A percentile compares a stretch with the other conserved stretches of the same genome.
phyloP scores from a whole-genome alignment of 495 filamentous ascomycete genomes.

The Filosporella fistucella region DNA sequence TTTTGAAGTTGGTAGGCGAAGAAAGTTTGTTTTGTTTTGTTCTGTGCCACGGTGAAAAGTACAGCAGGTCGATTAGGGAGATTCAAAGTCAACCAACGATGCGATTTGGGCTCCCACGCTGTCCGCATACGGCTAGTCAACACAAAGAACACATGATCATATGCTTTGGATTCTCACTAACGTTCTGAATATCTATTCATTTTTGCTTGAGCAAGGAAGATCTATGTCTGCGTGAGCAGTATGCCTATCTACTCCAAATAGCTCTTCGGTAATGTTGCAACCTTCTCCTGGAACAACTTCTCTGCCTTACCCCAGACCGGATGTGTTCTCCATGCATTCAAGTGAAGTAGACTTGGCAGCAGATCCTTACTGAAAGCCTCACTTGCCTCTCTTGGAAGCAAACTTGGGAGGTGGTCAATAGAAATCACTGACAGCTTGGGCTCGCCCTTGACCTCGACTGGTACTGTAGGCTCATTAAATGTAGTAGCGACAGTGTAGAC shows the following conservation, averaged over 20 bases:
- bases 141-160: too few relatives aligned
- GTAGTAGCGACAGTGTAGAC: constrained; percentile 80
- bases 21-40: too few relatives aligned
- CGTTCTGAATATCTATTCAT: background rate
- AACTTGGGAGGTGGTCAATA: constrained; percentile 87
- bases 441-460: constrained; percentile 51
- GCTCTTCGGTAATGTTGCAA: constrained; percentile 57
- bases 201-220: too few relatives aligned
- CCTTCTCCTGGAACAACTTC: constrained; percentile 82
- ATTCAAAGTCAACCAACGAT: too few relatives aligned
- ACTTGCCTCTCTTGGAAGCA: constrained; percentile 80
- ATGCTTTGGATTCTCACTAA: too few relatives aligned
- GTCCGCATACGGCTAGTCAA: background rate
- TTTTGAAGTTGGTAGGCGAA: too few relatives aligned
- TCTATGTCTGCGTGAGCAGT: constrained; percentile 5
- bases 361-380: constrained; percentile 82
- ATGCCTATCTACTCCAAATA: constrained; percentile 7
- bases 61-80: too few relatives aligned
- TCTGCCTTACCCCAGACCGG: constrained; percentile 82
- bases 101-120: too few relatives aligned
- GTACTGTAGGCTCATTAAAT: constrained; percentile 79
- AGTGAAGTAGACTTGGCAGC: constrained; percentile 70
- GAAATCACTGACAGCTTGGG: constrained; percentile 72
- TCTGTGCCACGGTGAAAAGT: too few relatives aligned
- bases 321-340: constrained; percentile 67